Evolutionary conservation across 257 asterid species (phyloP), one percentile per base, ranked within the genome.

Genomic region (Solanum paucissectum): DNA sequence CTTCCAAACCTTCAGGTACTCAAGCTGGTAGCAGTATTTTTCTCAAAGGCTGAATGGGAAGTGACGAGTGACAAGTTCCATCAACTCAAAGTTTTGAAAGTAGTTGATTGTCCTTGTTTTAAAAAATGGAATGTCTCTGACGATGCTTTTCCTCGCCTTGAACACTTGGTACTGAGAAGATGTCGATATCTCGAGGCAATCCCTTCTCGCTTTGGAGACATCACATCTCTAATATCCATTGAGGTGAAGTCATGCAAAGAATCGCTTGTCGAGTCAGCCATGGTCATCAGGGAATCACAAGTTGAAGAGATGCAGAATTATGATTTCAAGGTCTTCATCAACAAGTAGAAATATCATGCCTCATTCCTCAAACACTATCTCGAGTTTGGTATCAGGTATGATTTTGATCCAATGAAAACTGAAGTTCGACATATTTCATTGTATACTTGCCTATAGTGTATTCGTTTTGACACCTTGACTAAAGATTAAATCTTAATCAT

Each of bases 1-100:
- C 87, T 87, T 37, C 87, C 58, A 44, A 82, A 68, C 83, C 89
- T 66, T 14, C 73, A 87, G 72, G 89, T 82, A 64, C 81, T 87
- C 36, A 66, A 81, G 42, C n/a, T 87, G 27, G 52, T 32, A 20
- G 14, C 29, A 34, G 9, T 20, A 4, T 20, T 62, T 16, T 66
- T 87, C 84, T 62, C 29, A 23, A 85, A 66, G 14, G 58, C 4
- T 1, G 32, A 20, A 23, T 82, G 83, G 87, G 11, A 79, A 9
- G 74, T 82, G 87, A 82, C 20, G 29, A 64, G 55, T 40, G 14
- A 76, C 58, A n/a, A 3, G 34, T 76, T 76, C 83, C 83, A 74
- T n/a, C 83, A n/a, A 42, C 83, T 76, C 83, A 76, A 6, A 40
- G 83, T 76, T 7, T 40, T 76, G 83, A 76, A 76, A 76, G 10